Evolutionary conservation across 2,329 filamentous ascomycete species (phyloP).

Genomic region (Didymosphaeria variabile): DNA sequence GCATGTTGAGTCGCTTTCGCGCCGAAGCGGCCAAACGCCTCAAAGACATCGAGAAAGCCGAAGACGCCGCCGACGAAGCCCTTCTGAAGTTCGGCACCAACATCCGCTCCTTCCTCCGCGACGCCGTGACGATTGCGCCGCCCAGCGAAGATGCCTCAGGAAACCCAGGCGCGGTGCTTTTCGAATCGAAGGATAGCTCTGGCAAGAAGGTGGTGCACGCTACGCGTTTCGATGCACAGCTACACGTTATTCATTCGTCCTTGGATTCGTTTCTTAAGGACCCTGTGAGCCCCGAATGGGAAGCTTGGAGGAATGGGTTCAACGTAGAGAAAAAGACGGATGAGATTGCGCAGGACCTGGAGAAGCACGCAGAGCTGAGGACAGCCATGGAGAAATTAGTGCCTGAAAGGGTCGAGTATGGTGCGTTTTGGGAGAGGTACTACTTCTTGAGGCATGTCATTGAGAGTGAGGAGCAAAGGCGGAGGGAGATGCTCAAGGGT

Average conservation of each 20-base stretch:
- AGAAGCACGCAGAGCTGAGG: constrained; percentile 85
- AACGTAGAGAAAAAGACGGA: constrained; percentile 85
- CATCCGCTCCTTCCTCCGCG: constrained; percentile 85
- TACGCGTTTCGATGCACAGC: constrained; percentile 91
- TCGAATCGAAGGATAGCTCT: constrained; percentile 89
- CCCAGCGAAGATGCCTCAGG: constrained; percentile 63
- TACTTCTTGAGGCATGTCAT: constrained; percentile 94
- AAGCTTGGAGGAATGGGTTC: constrained; percentile 76
- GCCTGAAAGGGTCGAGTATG: constrained; percentile 90
- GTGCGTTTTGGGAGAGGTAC: constrained; percentile 91
- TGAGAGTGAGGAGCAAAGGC: constrained; percentile 88
- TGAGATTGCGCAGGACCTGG: constrained; percentile 80
- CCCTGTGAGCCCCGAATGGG: constrained; percentile 77
- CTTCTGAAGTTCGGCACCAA: constrained; percentile 90
- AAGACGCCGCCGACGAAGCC: constrained; percentile 96
- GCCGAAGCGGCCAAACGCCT: constrained; percentile 81
- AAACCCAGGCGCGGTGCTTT: constrained; percentile 69
- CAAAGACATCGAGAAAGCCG: constrained; percentile 88
- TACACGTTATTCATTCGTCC: constrained; percentile 93
- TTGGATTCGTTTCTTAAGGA: constrained; percentile 83
- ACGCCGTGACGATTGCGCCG: constrained; percentile 88
- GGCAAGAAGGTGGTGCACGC: constrained; percentile 95
- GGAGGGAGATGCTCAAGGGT: constrained; percentile 93
- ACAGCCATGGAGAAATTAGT: constrained; percentile 94
- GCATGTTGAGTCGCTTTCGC: constrained; percentile 79